Conservation (phyloP, 1,139 yeast genomes). For the Kurtzmaniella quercitrusa region DNA sequence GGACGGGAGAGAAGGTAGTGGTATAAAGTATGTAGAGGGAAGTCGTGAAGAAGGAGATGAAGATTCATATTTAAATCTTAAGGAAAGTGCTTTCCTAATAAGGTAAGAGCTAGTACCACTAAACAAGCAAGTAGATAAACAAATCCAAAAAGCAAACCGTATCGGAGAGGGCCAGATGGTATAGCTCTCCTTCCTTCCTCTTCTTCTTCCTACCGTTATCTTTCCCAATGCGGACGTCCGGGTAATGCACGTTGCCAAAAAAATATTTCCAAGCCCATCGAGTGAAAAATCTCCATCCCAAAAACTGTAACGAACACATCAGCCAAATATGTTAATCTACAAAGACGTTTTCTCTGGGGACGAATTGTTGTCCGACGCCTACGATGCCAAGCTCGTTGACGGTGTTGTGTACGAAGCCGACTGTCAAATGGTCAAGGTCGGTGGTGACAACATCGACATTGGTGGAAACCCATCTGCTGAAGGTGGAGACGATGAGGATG, state of each 20-base stretch:
- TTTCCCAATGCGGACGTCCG: neutral
- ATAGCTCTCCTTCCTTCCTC: neutral
- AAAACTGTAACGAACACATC: neutral
- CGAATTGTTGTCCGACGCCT: slow-evolving; percentile 97
- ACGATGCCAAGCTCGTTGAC: slow-evolving; percentile 81
- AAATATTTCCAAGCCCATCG: slow-evolving; percentile 1
- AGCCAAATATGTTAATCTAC: slow-evolving; percentile 37
- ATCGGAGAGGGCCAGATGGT: no score
- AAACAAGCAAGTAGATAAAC: no score
- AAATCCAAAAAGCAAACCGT: no score
- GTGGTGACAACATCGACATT: slow-evolving; percentile 88
- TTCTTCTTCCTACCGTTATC: neutral
- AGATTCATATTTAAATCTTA: no score
- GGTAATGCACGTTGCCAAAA: slow-evolving; percentile 3
- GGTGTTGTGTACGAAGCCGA: slow-evolving; percentile 94
- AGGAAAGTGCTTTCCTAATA: no score
- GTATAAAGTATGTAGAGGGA: no score
- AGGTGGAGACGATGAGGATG: slow-evolving; percentile 66
- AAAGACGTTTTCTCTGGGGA: slow-evolving; percentile 85
- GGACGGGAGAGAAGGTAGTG: no score
- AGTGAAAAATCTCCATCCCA: neutral
- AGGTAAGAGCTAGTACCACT: no score
- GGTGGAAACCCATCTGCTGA: slow-evolving; percentile 99
- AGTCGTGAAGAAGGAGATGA: no score
- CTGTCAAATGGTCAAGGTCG: slow-evolving; percentile 85